Evolutionary conservation across 371 early-diverging fungal genomes (phyloP).

Genomic region (Syncephalastrum sp.): DNA sequence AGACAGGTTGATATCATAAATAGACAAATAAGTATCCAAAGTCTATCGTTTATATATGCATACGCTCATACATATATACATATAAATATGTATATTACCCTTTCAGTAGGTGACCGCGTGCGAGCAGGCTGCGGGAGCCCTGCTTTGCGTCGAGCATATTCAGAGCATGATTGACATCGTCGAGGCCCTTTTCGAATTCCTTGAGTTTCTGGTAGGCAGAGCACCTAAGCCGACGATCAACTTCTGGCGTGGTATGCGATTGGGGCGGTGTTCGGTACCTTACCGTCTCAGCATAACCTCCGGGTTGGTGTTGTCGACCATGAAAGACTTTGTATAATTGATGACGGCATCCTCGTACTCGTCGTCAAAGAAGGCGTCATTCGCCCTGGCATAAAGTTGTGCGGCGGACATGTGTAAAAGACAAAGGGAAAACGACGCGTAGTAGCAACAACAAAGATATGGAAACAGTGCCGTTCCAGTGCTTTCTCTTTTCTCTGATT

Average conservation of each 20-base stretch:
- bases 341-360: slow-evolving; percentile 77
- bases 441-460: too few species aligned
- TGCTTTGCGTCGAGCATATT: slow-evolving; percentile 43
- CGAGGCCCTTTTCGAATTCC: slow-evolving; percentile 52
- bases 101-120: slow-evolving; percentile 63
- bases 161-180: slow-evolving; percentile 65
- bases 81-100: slow-evolving; percentile 39
- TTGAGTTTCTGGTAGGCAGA: slow-evolving; percentile 63
- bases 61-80: background rate
- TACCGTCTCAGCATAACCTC: slow-evolving; percentile 65
- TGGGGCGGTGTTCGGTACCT: background rate
- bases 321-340: slow-evolving; percentile 77
- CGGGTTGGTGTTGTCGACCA: slow-evolving; percentile 67
- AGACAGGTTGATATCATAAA: background rate
- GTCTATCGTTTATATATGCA: too few species aligned
- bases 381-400: slow-evolving; percentile 79
- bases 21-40: too few species aligned
- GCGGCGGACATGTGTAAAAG: slow-evolving; percentile 46
- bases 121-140: slow-evolving; percentile 57
- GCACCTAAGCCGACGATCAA: slow-evolving; percentile 38
- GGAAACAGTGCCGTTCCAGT: too few species aligned
- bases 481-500: too few species aligned
- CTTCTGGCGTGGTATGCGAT: background rate
- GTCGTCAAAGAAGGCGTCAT: slow-evolving; percentile 81
- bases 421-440: background rate